Base-by-base conservation (phyloP, 805 yeast species). In the Wickerhamomyces rabaulensis region DNA sequence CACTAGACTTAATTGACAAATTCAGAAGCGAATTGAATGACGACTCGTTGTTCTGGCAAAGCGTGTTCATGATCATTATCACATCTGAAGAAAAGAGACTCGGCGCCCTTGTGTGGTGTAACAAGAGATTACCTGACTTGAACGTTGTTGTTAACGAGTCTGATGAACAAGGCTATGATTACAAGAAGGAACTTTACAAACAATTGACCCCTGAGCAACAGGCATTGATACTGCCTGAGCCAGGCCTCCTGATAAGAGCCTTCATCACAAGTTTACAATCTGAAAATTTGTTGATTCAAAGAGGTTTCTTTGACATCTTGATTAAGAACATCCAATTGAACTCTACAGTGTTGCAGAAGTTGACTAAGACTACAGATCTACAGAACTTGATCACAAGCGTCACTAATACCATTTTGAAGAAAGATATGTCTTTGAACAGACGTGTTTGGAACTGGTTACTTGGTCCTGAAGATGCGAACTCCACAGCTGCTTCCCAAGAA, bases 361-460 rank as follows among this genome's bases (percentile, higher is more conserved):
- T 80, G 10, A 68, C 80, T 1, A 64, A 79, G 1, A 55, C 65
- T 0, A 66, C 71, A 6, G 96, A 89, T 56, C 74, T 77, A 41
- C 75, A 78, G 50, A 55, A 75, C 26, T 65, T 90, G 35, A 62
- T 89, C 16, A 69, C 83, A 64, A 71, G 80, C 9, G 83, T 90
- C 35, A 76, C 89, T 22, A 65, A 73, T 10, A 81, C 91, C 0
- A 84, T 94, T 3, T 68, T 89, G 39, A 79, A 84, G 40, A 83
- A 82, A 55, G 99, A 94, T 64, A 89, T 94, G 97, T 89, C 97
- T 9, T 73, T 94, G 49, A 94, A 94, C 63, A 75, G 99, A 64
- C 76, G 99, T 56, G 72, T 94, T 19, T 91, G 98, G 97, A 82
- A 76, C 49, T 94, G 97, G 95, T 68, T 94, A 8, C 65, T 92